Base-by-base conservation (phyloP, 116 monocot species). In the Zostera marina region DNA sequence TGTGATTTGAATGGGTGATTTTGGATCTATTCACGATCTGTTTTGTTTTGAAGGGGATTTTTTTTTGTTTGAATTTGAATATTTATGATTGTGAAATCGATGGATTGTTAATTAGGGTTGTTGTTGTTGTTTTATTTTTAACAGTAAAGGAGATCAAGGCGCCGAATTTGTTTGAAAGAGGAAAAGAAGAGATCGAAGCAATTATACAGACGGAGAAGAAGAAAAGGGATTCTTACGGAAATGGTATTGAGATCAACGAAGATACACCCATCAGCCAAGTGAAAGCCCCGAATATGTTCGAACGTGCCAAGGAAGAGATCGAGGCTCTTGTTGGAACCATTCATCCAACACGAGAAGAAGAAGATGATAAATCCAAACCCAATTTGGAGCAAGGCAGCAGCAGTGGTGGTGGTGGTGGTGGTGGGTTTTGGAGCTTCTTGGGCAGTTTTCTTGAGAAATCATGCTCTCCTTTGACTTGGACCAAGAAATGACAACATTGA, bases 221-320 rank as follows among this genome's bases (percentile, higher is more conserved):
- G 75, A 21, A 72, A 23, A 79, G 70, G 42, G 91, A 91, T 63
- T 85, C 81, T 11, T 79, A 82, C 68, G 91, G 91, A 38, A 78
- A 12, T 52, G 77, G 77, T 49, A 54, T 71, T 58, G 91, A 81
- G 63, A 85, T 91, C 21, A 74, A 91, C 56, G 85, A 77, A 70
- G 60, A 75, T 49, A 91, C 85, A 5, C 85, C 91, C 3, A 56
- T 91, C 24, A 63, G 68, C 13, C 66, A 79, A 53, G 79, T 91
- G 16, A 85, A 81, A 71, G 81, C 77, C 6, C 91, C 85, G 1
- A 66, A 61, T 58, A 22, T 91, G 38, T 81, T 85, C 39, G 81
- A 84, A 26, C 68, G 85, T 42, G 81, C 85, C 46, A 91, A 85
- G 62, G 91, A 91, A 61, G 91, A 91, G 65, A 68, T 91, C 8